Conservation (phyloP, 176 grass and related monocot species). For the Oryza officinalis region DNA sequence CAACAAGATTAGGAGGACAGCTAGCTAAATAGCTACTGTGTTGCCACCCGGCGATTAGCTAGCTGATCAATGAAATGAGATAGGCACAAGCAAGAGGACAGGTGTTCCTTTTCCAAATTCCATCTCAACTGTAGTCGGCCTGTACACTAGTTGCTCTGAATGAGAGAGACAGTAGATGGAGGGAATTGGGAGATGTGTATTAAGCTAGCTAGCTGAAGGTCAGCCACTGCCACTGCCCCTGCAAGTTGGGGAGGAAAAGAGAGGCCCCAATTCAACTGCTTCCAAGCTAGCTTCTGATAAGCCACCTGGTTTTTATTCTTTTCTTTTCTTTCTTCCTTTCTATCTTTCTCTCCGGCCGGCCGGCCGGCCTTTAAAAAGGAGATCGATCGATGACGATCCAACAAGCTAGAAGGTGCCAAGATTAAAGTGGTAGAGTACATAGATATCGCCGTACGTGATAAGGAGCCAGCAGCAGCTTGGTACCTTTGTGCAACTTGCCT, state of each 20-base stretch:
- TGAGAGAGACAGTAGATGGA: too few species aligned
- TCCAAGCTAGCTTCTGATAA: neutral
- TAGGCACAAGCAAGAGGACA: neutral
- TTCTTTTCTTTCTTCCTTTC: neutral
- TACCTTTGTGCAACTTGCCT: constrained; percentile 4
- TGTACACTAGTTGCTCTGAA: too few species aligned
- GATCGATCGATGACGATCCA: neutral
- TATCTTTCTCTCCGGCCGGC: neutral
- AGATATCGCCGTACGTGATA: constrained; percentile 17
- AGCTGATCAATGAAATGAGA: neutral
- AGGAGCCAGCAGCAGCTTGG: constrained; percentile 12
- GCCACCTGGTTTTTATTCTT: neutral
- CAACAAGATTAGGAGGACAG: neutral
- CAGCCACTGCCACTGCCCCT: neutral
- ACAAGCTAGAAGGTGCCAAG: neutral
- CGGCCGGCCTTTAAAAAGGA: neutral
- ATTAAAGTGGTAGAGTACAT: neutral
- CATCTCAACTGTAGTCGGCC: neutral
- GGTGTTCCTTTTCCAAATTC: neutral
- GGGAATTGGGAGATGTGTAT: neutral
- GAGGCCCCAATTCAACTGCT: neutral
- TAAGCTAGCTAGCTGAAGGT: neutral
- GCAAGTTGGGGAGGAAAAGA: neutral
- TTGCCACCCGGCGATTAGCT: neutral
- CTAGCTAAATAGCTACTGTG: neutral